These are phyloP conservation scores for Venturia oleaginea DNA, from an alignment of 2,329 filamentous ascomycete species.

Conservation along the genomic window DNA sequence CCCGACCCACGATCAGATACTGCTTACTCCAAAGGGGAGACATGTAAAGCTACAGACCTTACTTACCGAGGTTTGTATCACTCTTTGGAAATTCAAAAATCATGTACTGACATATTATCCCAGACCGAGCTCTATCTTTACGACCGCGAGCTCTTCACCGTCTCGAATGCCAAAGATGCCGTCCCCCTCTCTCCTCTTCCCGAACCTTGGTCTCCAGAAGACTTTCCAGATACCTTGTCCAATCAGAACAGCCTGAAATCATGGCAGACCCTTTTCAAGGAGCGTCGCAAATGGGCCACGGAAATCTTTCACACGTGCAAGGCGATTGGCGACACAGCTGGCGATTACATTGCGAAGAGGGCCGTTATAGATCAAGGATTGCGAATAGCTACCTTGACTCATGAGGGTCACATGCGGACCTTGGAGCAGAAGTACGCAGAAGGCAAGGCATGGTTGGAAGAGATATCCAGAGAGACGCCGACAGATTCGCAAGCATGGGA, in stretches of 20 bases:
- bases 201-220: conserved; percentile 49
- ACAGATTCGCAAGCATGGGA: conserved; percentile 59
- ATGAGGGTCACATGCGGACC: conserved; percentile 63
- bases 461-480: conserved; percentile 59
- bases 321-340: conserved; percentile 51
- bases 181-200: conserved; percentile 47
- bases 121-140: conserved; percentile 89
- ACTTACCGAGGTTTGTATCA: conserved; percentile 59
- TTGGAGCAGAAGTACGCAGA: conserved; percentile 65
- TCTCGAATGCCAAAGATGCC: conserved; percentile 38
- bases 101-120: neutral
- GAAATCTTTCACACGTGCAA: conserved; percentile 60
- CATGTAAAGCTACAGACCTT: conserved; percentile 74
- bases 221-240: conserved; percentile 69
- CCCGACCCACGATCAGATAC: conserved; percentile 68
- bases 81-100: neutral
- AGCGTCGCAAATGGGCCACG: conserved; percentile 71
- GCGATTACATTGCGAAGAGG: conserved; percentile 62
- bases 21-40: conserved; percentile 76
- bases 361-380: conserved; percentile 70
- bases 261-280: conserved; percentile 82
- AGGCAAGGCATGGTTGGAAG: conserved; percentile 60
- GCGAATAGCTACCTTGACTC: conserved; percentile 77
- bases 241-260: conserved; percentile 71
- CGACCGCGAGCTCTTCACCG: conserved; percentile 53